Evolutionary conservation across 2,329 filamentous ascomycete genomes (phyloP).

Genomic region (Ambrosiella beaveri): DNA sequence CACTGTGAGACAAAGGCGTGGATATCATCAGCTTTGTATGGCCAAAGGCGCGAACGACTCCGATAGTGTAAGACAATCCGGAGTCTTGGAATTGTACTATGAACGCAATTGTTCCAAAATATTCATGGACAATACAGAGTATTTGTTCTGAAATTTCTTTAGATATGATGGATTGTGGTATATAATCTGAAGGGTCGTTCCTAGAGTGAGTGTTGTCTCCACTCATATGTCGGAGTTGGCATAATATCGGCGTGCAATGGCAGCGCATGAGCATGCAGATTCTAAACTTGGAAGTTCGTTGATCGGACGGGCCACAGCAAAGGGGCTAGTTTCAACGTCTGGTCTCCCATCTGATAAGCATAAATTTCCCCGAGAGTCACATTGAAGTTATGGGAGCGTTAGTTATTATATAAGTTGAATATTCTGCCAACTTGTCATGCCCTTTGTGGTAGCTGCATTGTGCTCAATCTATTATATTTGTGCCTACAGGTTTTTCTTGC

Average conservation of each 20-base stretch:
- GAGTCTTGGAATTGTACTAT: background rate
- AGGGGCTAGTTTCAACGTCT: background rate
- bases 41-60: background rate
- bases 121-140: no score
- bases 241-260: background rate
- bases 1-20: background rate
- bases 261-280: background rate
- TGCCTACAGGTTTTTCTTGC: no score
- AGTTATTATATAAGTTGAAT: background rate
- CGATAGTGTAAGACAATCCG: background rate
- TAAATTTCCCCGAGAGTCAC: background rate
- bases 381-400: background rate
- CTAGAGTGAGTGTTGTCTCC: background rate
- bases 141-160: no score
- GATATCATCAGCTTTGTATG: background rate
- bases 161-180: no score
- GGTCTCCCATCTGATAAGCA: slow-evolving; percentile 1
- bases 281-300: background rate
- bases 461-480: background rate
- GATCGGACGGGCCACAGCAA: background rate
- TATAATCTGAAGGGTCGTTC: no score
- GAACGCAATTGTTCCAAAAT: no score
- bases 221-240: background rate
- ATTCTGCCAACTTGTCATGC: no score
- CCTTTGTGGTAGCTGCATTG: background rate